A percentile compares a stretch with the other conserved stretches of the same genome.
Evolutionary conservation across 225 moss, liverwort and hornwort species (phyloP).

Genomic region (Physcomitrium patens): DNA sequence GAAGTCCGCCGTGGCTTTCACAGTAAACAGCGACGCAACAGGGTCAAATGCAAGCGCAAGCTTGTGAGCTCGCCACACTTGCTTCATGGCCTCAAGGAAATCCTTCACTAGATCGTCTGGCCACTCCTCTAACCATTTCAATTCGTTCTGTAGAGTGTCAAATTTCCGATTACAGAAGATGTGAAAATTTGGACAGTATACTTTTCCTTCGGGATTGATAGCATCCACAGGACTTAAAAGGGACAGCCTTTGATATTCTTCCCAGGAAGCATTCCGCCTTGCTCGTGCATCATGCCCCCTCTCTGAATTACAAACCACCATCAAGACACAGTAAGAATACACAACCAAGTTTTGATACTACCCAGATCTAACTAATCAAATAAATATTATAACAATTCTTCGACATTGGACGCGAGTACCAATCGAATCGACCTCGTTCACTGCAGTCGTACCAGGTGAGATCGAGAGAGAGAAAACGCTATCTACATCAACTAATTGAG

Average conservation of each 20-base stretch:
- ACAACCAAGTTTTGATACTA: not conserved
- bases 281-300: constrained; percentile 39
- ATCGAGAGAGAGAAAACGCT: not conserved
- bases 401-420: not conserved
- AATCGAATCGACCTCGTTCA: not conserved
- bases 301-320: constrained; percentile 27
- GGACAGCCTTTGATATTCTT: constrained; percentile 57
- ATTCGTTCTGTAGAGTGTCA: constrained; percentile 47
- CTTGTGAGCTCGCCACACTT: constrained; percentile 64
- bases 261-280: constrained; percentile 51
- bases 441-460: no score
- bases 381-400: not conserved
- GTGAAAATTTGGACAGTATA: constrained; percentile 53
- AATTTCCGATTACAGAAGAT: constrained; percentile 57
- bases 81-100: constrained; percentile 65
- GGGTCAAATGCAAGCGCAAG: constrained; percentile 65
- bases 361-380: not conserved
- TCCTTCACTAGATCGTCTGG: constrained; percentile 61
- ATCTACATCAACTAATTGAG: not conserved
- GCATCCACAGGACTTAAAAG: constrained; percentile 54
- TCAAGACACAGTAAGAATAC: constrained; percentile 11
- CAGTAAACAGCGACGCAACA: constrained; percentile 46
- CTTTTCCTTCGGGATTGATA: constrained; percentile 52
- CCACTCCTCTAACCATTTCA: constrained; percentile 62
- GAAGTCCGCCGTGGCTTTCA: constrained; percentile 46